Evolutionary conservation across 768 basidiomycete species (phyloP), one percentile per base, ranked within the genome.

Genomic region (Mycena galericulata): DNA sequence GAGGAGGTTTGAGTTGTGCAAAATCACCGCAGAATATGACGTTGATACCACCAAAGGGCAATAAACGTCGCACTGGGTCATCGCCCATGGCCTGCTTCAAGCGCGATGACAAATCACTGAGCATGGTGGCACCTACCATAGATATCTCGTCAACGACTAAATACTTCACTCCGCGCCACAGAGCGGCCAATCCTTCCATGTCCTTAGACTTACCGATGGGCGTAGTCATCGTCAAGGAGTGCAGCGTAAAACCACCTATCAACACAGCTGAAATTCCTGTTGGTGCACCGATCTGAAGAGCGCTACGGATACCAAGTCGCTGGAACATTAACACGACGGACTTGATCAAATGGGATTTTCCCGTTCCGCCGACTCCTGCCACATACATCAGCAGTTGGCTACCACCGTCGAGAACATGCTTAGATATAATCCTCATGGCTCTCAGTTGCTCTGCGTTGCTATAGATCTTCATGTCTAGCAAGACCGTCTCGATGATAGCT

Each of bases 11-110:
- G 46, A 74, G 51, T 47, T 79, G 79, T 4, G 68, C 72, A 54
- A 79, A 77, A 51, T 79, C 79, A 10, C 79, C 79, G 0, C 70
- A 60, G 60, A 79, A 77, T 3, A 81, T 78, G 1, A 81, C 65
- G 61, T 78, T 80, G 0, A 80, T 61, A 0, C 78, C 77, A 1
- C 80, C 80, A 54, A 77, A 79, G 0, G 73, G 74, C 3, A n/a
- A 67, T 45, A 24, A 17, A 1, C 47, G 34, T 5, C 32, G 29
- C 11, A 20, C 47, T 0, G 14, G 7, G 26, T 66, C 55, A 6
- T 68, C 51, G 24, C 59, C 74, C 62, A 74, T 76, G 0, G 74
- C 76, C 20, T 65, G 34, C 17, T 71, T 53, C 10, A 79, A 24
- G 0, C 76, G 50, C 12, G 43, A 26, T 14, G 75, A 75, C 3